phyloP scores from a whole-genome alignment of 2,329 filamentous ascomycete genomes.

The Fusarium irregulare region DNA sequence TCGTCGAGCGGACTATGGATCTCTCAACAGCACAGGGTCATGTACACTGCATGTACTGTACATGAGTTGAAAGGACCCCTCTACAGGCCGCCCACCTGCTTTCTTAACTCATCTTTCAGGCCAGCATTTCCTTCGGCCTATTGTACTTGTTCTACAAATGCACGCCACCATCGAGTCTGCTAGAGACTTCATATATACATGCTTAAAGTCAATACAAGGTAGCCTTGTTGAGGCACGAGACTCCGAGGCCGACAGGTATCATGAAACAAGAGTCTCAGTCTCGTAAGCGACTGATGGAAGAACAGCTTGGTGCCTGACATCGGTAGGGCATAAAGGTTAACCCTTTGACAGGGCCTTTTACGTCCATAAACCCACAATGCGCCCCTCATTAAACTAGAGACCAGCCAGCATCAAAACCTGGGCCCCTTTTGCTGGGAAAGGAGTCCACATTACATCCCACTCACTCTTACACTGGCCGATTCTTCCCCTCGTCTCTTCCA shows the following conservation, averaged over 20 bases:
- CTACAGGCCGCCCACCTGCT: constrained; percentile 31
- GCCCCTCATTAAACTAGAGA: constrained; percentile 40
- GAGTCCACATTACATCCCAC: constrained; percentile 40
- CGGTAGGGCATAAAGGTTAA: constrained; percentile 33
- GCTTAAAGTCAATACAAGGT: background rate
- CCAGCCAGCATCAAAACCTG: constrained; percentile 33
- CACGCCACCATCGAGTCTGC: constrained; percentile 15
- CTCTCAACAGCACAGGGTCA: constrained; percentile 23
- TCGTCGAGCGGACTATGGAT: constrained; percentile 20
- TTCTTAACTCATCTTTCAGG: constrained; percentile 41
- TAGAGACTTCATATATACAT: background rate
- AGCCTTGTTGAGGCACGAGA: constrained; percentile 9
- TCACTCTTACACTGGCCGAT: constrained; percentile 38
- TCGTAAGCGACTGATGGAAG: constrained; percentile 15
- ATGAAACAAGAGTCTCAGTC: constrained; percentile 38
- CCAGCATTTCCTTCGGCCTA: constrained; percentile 22
- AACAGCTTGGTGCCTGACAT: constrained; percentile 34
- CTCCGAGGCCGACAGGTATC: constrained; percentile 2
- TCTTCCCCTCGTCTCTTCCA: constrained; percentile 29
- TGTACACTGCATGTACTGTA: constrained; percentile 12
- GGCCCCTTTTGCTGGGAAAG: constrained; percentile 38
- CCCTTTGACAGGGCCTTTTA: constrained; percentile 24
- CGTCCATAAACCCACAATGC: constrained; percentile 35
- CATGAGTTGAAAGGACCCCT: constrained; percentile 30
- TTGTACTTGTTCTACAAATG: constrained; percentile 12